Conservation (phyloP, 352 stramenopile species). For the Elongisporangium anandrum region DNA sequence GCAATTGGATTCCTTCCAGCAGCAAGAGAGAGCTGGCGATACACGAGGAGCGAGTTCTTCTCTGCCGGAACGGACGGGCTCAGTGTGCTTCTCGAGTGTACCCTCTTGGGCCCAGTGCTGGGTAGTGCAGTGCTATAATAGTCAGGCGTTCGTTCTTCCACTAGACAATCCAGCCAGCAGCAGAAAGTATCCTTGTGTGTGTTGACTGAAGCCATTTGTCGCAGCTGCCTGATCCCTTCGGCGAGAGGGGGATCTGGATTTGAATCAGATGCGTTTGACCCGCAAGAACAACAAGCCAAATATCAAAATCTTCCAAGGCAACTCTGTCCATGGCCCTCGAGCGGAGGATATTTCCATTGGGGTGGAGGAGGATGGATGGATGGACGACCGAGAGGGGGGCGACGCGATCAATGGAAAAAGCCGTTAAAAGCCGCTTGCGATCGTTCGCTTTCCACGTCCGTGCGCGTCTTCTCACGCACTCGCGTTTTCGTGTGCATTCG, state of each 20-base stretch:
- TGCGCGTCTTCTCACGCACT: not conserved
- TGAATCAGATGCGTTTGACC: not conserved
- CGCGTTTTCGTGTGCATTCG: not conserved
- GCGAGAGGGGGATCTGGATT: not conserved
- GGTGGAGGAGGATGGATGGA: not conserved
- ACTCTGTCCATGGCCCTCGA: not conserved
- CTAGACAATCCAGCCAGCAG: too few relatives aligned
- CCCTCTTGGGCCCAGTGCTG: not conserved
- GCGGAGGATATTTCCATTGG: not conserved
- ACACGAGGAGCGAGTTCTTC: not conserved
- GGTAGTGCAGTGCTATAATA: too few relatives aligned
- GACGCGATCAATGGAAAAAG: not conserved
- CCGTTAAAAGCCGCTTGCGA: not conserved
- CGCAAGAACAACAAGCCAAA: not conserved
- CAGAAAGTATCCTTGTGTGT: not conserved
- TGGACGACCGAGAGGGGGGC: not conserved
- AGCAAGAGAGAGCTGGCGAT: too few relatives aligned
- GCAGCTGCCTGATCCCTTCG: not conserved
- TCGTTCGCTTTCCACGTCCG: not conserved
- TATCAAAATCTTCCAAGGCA: not conserved
- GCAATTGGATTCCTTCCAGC: not conserved
- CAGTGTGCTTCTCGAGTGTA: not conserved
- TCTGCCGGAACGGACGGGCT: not conserved
- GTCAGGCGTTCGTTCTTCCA: too few relatives aligned
- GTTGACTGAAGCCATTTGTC: not conserved